Conservation (phyloP, 192 early-diverging fungal genomes). For the Glomus cerebriforme region DNA sequence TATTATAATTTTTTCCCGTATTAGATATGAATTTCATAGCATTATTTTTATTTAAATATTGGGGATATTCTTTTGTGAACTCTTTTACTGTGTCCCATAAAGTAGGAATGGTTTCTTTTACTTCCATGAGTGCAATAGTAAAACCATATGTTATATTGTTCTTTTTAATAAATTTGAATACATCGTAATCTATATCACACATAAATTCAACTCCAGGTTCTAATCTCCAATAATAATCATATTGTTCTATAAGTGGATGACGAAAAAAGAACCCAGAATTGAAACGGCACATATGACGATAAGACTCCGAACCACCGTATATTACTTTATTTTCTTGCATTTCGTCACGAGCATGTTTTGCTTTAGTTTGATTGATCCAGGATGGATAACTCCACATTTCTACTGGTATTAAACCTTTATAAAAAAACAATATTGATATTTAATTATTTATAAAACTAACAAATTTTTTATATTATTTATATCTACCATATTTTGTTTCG, state of each 20-base stretch:
- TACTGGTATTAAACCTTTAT: slow-evolving; percentile 60
- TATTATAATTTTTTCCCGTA: slow-evolving; percentile 30
- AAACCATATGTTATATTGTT: slow-evolving; percentile 75
- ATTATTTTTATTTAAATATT: slow-evolving; percentile 56
- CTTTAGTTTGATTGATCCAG: slow-evolving; percentile 68
- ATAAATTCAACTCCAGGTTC: slow-evolving; percentile 79
- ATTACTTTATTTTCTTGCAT: slow-evolving; percentile 66
- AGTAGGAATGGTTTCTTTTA: slow-evolving; percentile 64
- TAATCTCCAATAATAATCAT: slow-evolving; percentile 84
- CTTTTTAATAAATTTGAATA: slow-evolving; percentile 74
- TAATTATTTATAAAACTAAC: neutral
- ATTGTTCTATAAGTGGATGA: slow-evolving; percentile 67
- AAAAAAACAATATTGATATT: neutral
- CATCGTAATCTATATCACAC: slow-evolving; percentile 83
- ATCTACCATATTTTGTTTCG: slow-evolving; percentile 24
- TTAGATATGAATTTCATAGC: slow-evolving; percentile 58
- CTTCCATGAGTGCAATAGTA: slow-evolving; percentile 72
- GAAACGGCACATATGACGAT: slow-evolving; percentile 89
- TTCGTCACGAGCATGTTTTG: slow-evolving; percentile 52
- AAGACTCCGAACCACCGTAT: slow-evolving; percentile 74
- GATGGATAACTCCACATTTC: slow-evolving; percentile 78
- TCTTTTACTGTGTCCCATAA: slow-evolving; percentile 67
- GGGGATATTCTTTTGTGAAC: slow-evolving; percentile 56
- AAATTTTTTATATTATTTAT: neutral
- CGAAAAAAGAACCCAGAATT: slow-evolving; percentile 79